Conservation (phyloP, 164 flowering plant genomes). For the Vitis riparia region DNA sequence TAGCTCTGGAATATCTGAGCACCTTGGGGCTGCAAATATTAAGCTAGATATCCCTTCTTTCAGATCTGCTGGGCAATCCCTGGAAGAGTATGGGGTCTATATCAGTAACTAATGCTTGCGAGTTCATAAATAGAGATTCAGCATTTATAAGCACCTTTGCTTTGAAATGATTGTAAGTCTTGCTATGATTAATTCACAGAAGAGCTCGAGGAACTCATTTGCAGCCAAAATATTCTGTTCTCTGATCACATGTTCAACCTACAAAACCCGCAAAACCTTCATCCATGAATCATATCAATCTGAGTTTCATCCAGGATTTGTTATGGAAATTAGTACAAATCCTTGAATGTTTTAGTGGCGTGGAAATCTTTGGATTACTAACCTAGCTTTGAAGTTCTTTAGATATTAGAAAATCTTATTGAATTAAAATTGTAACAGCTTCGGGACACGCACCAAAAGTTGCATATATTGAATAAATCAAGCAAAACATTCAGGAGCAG, state of each 20-base stretch:
- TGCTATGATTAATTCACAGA: slow-evolving; percentile 80
- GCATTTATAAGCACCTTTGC: slow-evolving; percentile 45
- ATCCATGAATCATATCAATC: neutral
- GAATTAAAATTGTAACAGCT: too few species aligned
- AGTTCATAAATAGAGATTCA: neutral
- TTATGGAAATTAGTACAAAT: too few species aligned
- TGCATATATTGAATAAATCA: too few species aligned
- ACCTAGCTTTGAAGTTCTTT: too few species aligned
- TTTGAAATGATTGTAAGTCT: slow-evolving; percentile 82
- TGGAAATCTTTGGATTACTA: too few species aligned
- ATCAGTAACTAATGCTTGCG: slow-evolving; percentile 8
- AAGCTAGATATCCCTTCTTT: slow-evolving; percentile 92
- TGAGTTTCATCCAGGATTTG: neutral
- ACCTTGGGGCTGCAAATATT: slow-evolving; percentile 87
- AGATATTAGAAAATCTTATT: too few species aligned
- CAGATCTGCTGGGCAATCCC: slow-evolving; percentile 91
- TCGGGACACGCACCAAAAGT: too few species aligned
- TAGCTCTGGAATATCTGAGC: slow-evolving; percentile 91
- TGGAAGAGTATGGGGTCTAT: slow-evolving; percentile 22
- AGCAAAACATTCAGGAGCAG: neutral
- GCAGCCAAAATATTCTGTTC: slow-evolving; percentile 95
- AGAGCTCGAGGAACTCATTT: slow-evolving; percentile 89
- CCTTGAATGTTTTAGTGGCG: too few species aligned
- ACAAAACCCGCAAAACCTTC: slow-evolving; percentile 12
- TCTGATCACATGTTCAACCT: slow-evolving; percentile 98